These are phyloP conservation scores for Camelina hispida DNA, from an alignment of 345 rosid species.

Conservation along the genomic window DNA sequence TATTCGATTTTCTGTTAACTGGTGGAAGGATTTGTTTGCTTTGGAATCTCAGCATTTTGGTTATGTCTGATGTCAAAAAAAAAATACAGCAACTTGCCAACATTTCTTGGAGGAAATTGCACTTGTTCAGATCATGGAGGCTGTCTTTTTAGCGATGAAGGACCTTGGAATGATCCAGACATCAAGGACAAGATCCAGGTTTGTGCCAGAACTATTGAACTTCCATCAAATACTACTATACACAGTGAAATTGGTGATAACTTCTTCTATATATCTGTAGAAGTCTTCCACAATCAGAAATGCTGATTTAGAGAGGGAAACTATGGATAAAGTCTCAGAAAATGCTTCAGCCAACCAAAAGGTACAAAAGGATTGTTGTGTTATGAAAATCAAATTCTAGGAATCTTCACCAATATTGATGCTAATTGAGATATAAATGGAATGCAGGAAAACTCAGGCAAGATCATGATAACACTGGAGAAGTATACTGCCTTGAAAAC, in stretches of 20 bases:
- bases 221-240: neutral
- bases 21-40: neutral
- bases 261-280: neutral
- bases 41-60: conserved; percentile 9
- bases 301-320: conserved; percentile 24
- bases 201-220: neutral
- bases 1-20: neutral
- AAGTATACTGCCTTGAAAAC: conserved; percentile 26
- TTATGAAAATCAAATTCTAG: neutral
- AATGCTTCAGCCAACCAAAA: neutral
- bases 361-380: conserved; percentile 1
- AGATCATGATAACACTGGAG: conserved; percentile 10
- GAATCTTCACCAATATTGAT: neutral
- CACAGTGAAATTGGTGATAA: neutral
- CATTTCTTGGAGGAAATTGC: conserved; percentile 92
- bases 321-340: conserved; percentile 24
- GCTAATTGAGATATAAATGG: conserved; percentile 6
- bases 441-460: conserved; percentile 24
- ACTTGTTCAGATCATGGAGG: conserved; percentile 77
- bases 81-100: conserved; percentile 87
- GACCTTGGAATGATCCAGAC: conserved; percentile 89
- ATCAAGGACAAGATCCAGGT: conserved; percentile 54
- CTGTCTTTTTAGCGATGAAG: conserved; percentile 79
- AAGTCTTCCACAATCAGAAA: conserved; percentile 19
- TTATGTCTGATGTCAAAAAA: conserved; percentile 9